Base-by-base conservation (phyloP, 164 flowering plant species). In the Houttuynia cordata region DNA sequence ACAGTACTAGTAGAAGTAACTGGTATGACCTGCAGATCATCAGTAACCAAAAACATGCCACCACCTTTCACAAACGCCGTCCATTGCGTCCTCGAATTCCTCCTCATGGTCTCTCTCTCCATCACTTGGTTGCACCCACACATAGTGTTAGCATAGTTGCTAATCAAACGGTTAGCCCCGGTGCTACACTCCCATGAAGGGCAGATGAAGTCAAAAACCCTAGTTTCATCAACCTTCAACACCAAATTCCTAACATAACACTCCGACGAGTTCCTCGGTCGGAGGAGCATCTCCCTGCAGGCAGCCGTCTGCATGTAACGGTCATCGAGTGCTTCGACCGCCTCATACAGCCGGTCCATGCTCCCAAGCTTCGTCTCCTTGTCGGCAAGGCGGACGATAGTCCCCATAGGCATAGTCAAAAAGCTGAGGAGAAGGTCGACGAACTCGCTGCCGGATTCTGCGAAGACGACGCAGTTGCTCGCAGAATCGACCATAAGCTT, bases 391-490 rank as follows among this genome's bases (percentile, higher is more conserved):
- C 40, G 20, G 1, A 37, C 39, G 18, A 61, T 47, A 15, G 57
- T 13, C 18, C 64, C 64, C 18, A 61, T 7, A 1, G 64, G 64
- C 57, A 61, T 12, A 3, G 19, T 37, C 20, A 60, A 12, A 45
- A 90, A 84, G 70, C 87, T 80, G 57, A 87, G 77, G 47, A 88
- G 87, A 51, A 81, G 65, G 21, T 89, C 68, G 79, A 79, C 79
- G 81, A 22, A 82, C 77, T 71, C 89, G 74, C 68, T 81, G 75
- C 58, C 81, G 40, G 81, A 80, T 75, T 88, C 86, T 24, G 81
- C 89, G 73, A 63, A 63, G n/a, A 68, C 24, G 12, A 68, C 67
- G 24, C 23, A 60, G 34, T 64, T 24, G 22, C 25, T 20, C n/a
- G 24, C 56, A 53, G 39, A 41, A 24, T 69, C 68, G 14, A 64